Percentiles rank a stretch among this genome's conserved stretches.
These are phyloP conservation scores for Monosporascus ibericus DNA, from an alignment of 2,329 filamentous ascomycete genomes.

Conservation along the genomic window DNA sequence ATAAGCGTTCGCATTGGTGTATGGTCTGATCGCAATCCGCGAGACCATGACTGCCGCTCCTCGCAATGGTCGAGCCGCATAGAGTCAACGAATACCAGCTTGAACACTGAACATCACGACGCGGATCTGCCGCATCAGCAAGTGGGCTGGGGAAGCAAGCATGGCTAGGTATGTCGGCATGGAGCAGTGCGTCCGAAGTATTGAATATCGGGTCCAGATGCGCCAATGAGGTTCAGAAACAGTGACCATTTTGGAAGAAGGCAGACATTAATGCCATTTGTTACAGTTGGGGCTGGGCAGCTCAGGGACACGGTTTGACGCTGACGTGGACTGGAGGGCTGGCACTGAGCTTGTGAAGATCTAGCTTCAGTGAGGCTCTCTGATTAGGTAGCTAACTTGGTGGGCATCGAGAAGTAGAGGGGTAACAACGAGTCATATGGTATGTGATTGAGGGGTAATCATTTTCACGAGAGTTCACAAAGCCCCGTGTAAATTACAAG, in stretches of 20 bases:
- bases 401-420: too few relatives aligned
- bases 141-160: neutral
- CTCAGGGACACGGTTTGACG: neutral
- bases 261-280: too few relatives aligned
- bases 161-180: neutral
- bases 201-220: neutral
- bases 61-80: neutral
- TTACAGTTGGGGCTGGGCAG: neutral
- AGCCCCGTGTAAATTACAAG: too few relatives aligned
- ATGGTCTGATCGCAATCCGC: constrained; percentile 43
- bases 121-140: neutral
- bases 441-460: too few relatives aligned
- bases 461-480: too few relatives aligned
- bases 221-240: too few relatives aligned
- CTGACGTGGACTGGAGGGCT: neutral
- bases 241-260: too few relatives aligned
- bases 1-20: constrained; percentile 42
- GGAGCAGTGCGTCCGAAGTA: neutral
- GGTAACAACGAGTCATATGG: too few relatives aligned
- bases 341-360: neutral
- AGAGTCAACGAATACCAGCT: neutral
- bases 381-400: too few relatives aligned
- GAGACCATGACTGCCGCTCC: constrained; percentile 25
- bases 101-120: neutral
- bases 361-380: neutral